Evolutionary conservation across 805 yeast species (phyloP).

Genomic region (Lipomyces mesembrius): DNA sequence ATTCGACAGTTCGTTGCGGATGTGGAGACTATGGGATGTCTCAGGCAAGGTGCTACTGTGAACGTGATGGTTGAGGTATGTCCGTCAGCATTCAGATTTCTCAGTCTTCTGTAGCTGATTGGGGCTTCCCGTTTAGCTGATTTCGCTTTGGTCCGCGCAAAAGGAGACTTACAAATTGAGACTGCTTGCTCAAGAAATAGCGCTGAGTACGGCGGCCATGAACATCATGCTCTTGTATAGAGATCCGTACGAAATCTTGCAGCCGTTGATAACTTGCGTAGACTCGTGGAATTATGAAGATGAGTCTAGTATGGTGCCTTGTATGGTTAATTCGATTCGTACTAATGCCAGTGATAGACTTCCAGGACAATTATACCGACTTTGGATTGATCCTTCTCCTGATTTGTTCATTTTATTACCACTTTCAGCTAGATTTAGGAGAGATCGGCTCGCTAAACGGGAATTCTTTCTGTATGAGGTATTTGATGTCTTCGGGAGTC

Average conservation of each 20-base stretch:
- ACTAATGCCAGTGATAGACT: conserved; percentile 46
- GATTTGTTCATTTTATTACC: conserved; percentile 49
- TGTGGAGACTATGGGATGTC: conserved; percentile 31
- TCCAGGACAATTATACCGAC: conserved; percentile 69
- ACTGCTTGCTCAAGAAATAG: conserved; percentile 58
- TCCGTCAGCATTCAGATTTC: conserved; percentile 25
- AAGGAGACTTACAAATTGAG: conserved; percentile 54
- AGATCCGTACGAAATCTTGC: conserved; percentile 52
- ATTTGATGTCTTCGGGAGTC: conserved; percentile 32
- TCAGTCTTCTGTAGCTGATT: conserved; percentile 54
- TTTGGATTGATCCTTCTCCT: conserved; percentile 66
- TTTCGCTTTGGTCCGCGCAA: conserved; percentile 52
- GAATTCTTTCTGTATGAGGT: conserved; percentile 25
- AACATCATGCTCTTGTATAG: conserved; percentile 52
- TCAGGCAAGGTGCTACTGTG: conserved; percentile 17
- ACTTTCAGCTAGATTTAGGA: conserved; percentile 45
- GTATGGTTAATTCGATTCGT: background rate
- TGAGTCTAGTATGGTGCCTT: conserved; percentile 49
- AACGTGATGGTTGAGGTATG: conserved; percentile 23
- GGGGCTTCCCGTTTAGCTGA: conserved; percentile 53
- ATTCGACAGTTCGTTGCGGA: conserved; percentile 40
- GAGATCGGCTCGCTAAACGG: conserved; percentile 12
- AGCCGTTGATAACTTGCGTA: conserved; percentile 56
- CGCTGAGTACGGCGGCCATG: conserved; percentile 51
- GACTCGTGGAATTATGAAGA: conserved; percentile 58